Conservation (phyloP, 768 basidiomycete species). For the Clavaria fumosa region DNA sequence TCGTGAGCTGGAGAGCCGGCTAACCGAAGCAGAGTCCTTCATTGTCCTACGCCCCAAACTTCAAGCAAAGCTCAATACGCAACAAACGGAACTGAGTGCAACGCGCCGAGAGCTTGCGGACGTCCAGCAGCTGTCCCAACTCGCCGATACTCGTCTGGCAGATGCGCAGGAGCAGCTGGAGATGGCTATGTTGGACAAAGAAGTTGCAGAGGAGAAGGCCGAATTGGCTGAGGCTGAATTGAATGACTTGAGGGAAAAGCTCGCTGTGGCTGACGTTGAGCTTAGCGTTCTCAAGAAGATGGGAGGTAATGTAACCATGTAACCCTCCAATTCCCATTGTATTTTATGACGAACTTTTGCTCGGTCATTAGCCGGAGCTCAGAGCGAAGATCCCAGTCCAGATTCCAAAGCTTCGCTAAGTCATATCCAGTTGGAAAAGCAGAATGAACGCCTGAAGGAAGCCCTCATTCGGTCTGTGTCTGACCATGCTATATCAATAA, state of each 20-base stretch:
- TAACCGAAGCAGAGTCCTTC: slow-evolving; percentile 72
- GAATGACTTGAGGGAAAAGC: slow-evolving; percentile 61
- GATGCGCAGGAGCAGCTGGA: slow-evolving; percentile 87
- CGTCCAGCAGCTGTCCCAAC: slow-evolving; percentile 52
- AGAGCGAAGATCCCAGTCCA: slow-evolving; percentile 15
- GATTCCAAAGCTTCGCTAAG: slow-evolving; percentile 43
- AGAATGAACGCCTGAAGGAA: slow-evolving; percentile 91
- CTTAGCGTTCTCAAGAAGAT: slow-evolving; percentile 61
- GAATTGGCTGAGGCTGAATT: slow-evolving; percentile 68
- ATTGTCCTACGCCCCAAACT: slow-evolving; percentile 78
- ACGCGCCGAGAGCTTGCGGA: slow-evolving; percentile 69
- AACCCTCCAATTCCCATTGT: too few relatives aligned
- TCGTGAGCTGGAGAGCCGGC: slow-evolving; percentile 71
- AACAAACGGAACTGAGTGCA: slow-evolving; percentile 66
- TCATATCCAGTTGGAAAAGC: slow-evolving; percentile 84
- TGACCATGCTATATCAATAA: neutral
- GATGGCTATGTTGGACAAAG: slow-evolving; percentile 90
- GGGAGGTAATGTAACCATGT: too few relatives aligned
- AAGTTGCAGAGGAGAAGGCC: slow-evolving; percentile 87
- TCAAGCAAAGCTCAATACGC: slow-evolving; percentile 70
- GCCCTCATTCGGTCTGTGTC: slow-evolving; percentile 61
- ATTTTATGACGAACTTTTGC: neutral
- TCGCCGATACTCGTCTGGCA: slow-evolving; percentile 52
- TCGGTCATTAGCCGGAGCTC: slow-evolving; percentile 8
- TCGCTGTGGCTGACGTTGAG: slow-evolving; percentile 75